These are phyloP conservation scores for Cyclostephanos tholiformis DNA, from an alignment of 108 stramenopile species.

Conservation along the genomic window DNA sequence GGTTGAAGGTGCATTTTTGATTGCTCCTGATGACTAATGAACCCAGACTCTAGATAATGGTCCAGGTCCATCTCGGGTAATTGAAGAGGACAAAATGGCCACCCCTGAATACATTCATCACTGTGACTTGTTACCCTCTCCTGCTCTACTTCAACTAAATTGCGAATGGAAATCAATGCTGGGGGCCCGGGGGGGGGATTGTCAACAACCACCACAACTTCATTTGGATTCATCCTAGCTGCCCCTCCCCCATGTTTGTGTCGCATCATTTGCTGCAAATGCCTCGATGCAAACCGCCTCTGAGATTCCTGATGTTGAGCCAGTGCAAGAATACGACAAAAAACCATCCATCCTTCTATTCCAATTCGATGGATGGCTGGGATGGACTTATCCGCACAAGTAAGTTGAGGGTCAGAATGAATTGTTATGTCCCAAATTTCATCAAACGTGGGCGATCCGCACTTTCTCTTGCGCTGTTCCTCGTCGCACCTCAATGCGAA, in stretches of 20 bases:
- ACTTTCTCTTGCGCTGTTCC: constrained; percentile 9
- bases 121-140: constrained; percentile 19
- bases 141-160: constrained; percentile 38
- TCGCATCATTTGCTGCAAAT: constrained; percentile 87
- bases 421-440: constrained; percentile 77
- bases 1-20: background rate
- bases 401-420: constrained; percentile 45
- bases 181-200: constrained; percentile 82
- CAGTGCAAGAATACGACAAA: constrained; percentile 85
- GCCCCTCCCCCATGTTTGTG: constrained; percentile 70
- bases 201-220: constrained; percentile 81
- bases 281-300: constrained; percentile 77
- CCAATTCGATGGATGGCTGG: constrained; percentile 48
- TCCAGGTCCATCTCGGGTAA: constrained; percentile 84
- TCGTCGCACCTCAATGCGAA: constrained; percentile 7
- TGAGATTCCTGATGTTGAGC: constrained; percentile 84
- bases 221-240: constrained; percentile 34
- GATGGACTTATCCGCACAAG: constrained; percentile 5
- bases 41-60: constrained; percentile 62
- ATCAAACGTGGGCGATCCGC: constrained; percentile 72
- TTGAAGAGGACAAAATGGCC: constrained; percentile 59
- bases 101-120: constrained; percentile 34
- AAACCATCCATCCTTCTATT: constrained; percentile 85
- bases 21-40: background rate
- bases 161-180: constrained; percentile 32